A percentile compares a stretch with the other conserved stretches of the same genome.
Evolutionary conservation across 352 stramenopile species (phyloP).

Genomic region (Globisporangium sylvaticum): DNA sequence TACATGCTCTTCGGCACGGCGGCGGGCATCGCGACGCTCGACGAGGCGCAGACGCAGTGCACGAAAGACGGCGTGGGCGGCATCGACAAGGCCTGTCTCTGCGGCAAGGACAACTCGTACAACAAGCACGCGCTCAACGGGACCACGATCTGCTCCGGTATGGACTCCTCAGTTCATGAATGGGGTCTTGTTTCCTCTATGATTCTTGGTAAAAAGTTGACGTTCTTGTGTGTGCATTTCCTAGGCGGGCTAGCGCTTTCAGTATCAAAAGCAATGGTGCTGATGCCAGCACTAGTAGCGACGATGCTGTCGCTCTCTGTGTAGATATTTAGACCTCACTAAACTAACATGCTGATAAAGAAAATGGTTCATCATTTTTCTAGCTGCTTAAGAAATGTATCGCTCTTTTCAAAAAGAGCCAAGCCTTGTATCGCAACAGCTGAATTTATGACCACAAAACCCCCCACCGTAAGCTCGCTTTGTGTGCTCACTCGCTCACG

Average conservation of each 20-base stretch:
- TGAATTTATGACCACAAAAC: background rate
- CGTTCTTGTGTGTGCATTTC: background rate
- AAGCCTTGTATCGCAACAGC: background rate
- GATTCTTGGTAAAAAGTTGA: background rate
- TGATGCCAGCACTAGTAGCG: background rate
- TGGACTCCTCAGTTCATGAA: background rate
- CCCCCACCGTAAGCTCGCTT: background rate
- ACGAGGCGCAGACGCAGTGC: slow-evolving; percentile 50
- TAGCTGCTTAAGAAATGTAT: background rate
- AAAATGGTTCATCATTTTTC: background rate
- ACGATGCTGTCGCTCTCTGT: background rate
- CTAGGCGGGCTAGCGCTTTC: background rate
- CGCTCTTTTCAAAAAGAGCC: background rate
- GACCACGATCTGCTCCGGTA: slow-evolving; percentile 60
- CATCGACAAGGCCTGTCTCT: slow-evolving; percentile 48
- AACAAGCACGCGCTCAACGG: slow-evolving; percentile 54
- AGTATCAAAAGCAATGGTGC: background rate
- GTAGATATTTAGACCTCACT: background rate
- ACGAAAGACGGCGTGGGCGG: slow-evolving; percentile 30
- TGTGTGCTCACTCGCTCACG: slow-evolving; percentile 23
- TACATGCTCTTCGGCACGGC: slow-evolving; percentile 68
- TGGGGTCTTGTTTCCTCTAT: background rate
- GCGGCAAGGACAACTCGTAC: slow-evolving; percentile 33
- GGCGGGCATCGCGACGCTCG: slow-evolving; percentile 37
- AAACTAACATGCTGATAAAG: background rate